Base-by-base conservation (phyloP, 2,329 filamentous ascomycete genomes). In the Biscogniauxia sp. region DNA sequence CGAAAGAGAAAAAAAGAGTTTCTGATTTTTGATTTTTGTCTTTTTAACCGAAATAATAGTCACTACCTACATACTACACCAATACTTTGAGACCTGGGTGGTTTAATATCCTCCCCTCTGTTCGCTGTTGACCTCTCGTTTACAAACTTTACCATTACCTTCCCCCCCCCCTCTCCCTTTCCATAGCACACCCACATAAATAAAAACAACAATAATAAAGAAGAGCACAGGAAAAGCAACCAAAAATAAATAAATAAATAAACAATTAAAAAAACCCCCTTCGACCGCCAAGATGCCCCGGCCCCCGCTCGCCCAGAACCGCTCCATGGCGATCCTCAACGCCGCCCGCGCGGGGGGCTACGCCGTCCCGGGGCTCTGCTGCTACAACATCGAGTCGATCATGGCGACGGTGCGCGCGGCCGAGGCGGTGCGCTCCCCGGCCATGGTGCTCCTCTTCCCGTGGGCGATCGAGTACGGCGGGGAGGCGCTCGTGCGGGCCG, bases 401-500 rank as follows among this genome's bases (percentile, higher is more conserved):
- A 80, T 91, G 25, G 88, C 87, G 1, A 87, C 85, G 3, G 85
- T 91, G 53, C 82, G 83, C 66, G 89, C 89, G 8, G 89, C 89
- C 61, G 88, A 91, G 75, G 81, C 82, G 25, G 88, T 88, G 63
- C 79, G 79, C 53, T 88, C 88, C 0, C 88, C 89, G 0, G 82
- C 87, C 61, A 90, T 91, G 79, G 85, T 91, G 67, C 85, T 89
- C 25, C 84, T 91, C 66, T 91, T 92, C 75, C 89, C 89, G 20
- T 91, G 89, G 89, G 88, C 88, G 0, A 81, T 91, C 56, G 78
- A 87, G 64, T 91, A 89, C 76, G 86, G 86, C 3, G 82, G 82
- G 58, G 78, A 79, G 8, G 72, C 82, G 28, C 80, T 87, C 37
- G 81, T 86, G 9, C 78, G 80, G 62, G 81, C 82, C 7, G 84